phyloP scores from a whole-genome alignment of 768 basidiomycete genomes.

The Cystofilobasidium ferigula region DNA sequence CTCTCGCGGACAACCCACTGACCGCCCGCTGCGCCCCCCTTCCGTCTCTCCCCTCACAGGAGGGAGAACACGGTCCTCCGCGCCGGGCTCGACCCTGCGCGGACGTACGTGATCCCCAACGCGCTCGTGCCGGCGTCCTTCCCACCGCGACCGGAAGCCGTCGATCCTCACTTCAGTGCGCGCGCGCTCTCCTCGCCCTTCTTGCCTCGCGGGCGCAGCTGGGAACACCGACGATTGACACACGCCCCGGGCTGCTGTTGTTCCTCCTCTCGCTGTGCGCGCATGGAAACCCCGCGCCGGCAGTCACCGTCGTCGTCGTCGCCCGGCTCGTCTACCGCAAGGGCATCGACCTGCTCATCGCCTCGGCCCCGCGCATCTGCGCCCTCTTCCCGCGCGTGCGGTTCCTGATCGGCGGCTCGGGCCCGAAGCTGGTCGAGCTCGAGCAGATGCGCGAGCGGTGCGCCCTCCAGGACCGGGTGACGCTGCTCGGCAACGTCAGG shows the following conservation, averaged over 20 bases:
- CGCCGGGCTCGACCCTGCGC: constrained; percentile 57
- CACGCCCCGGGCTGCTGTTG: no score
- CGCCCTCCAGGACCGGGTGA: constrained; percentile 79
- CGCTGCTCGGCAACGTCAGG: constrained; percentile 67
- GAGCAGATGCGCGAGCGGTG: constrained; percentile 92
- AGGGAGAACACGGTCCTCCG: constrained; percentile 95
- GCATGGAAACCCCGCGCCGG: not conserved
- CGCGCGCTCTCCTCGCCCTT: not conserved
- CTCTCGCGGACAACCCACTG: not conserved
- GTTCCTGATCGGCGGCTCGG: constrained; percentile 86
- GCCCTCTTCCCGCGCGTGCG: constrained; percentile 70
- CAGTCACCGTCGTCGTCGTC: constrained; percentile 83
- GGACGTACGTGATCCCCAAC: constrained; percentile 87
- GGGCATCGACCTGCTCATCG: constrained; percentile 89
- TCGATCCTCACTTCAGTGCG: constrained; percentile 45
- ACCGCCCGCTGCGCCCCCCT: not conserved
- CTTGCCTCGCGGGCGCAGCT: not conserved
- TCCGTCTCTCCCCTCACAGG: constrained; percentile 40
- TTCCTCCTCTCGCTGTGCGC: not conserved
- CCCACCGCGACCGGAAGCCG: constrained; percentile 46
- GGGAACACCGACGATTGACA: not conserved
- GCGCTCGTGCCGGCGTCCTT: constrained; percentile 80
- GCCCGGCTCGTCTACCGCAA: constrained; percentile 89
- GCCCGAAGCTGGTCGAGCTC: constrained; percentile 86
- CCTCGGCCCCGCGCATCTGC: constrained; percentile 82